Base-by-base conservation (phyloP, 371 early-diverging fungal species). In the Aphelidium insulamus region DNA sequence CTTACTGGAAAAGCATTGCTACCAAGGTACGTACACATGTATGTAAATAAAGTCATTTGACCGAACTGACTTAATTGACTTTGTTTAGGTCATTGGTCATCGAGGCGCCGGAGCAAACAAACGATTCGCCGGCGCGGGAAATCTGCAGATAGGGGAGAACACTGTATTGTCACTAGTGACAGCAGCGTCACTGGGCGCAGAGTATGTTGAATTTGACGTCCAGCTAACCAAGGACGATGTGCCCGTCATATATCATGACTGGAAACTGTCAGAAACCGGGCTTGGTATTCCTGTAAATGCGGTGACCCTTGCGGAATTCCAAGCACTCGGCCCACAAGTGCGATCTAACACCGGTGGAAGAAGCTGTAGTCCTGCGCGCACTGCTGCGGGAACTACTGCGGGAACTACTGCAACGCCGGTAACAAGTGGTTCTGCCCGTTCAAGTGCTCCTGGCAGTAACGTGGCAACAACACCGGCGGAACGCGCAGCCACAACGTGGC, bases 221-320 rank as follows among this genome's bases (percentile, higher is more conserved):
- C 97, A 97, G 57, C 48, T 97, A 36, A 87, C 92, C 5, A 78
- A 77, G 40, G 94, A 97, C 46, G 40, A 59, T 31, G 71, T 74
- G 0, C 87, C 88, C 7, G 81, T 97, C 3, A 55, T 97, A 29
- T 91, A 91, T 48, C 98, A 97, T 43, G 91, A 97, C 55, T 88
- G 78, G 73, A 70, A 66, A 0, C 70, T 83, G 14, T 69, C 77
- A 1, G 88, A 86, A 45, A 76, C 77, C n/a, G 84, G 85, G 0
- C 50, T 71, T 33, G 76, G 73, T 37, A 62, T 79, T 19, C 78
- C 84, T 0, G 52, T 87, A 14, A 72, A 69, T 30, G 43, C 65
- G 0, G 54, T 86, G 23, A 72, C 80, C 0, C 47, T 65, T 11
- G 56, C 62, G 20, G 77, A 90, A 37, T 86, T 88, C 42, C 48